Base-by-base conservation (phyloP, 2,329 filamentous ascomycete genomes). In the Orbilia quercus region DNA sequence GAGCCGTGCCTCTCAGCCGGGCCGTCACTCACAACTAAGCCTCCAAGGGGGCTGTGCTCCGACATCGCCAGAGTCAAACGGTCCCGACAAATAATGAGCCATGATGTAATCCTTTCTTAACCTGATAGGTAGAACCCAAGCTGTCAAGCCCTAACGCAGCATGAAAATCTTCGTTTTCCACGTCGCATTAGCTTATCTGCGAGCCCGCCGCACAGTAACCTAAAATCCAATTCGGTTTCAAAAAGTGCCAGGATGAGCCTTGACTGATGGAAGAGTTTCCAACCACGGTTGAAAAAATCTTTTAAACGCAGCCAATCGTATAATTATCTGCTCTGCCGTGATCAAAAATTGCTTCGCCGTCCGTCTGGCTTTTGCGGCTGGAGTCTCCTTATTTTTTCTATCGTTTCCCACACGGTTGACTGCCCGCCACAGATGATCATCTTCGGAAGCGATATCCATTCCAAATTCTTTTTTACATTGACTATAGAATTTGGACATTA, bases 191-290 rank as follows among this genome's bases (percentile, higher is more conserved):
- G 36, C 36, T 40, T 40, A 40, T 40, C 36, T 40, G 36, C 36
- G n/a, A 40, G 36, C 5, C 36, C 11, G n/a, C 36, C 34, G 50
- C 34, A 20, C 1, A 31, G 16, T 14, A 38, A 14, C 50, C 50
- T 38, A 54, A 38, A 38, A 22, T 18, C 50, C 6, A 40, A 40
- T 38, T 54, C n/a, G 4, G 50, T 54, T 54, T 54, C 50, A 22
- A 54, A 40, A 54, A 5, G n/a, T 2, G 14, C 50, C 11, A 54
- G 50, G 50, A 54, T 54, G 18, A 3, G 18, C 50, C 50, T 22
- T 54, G 31, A 40, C 18, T 1, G 36, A 23, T 16, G 34, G 50
- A 40, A 38, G 14, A 12, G 0, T 12, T 38, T 38, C 31, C 50
- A 54, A 36, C 31, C 50, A 54, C 22, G 40, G 5, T 7, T 40